Conservation (phyloP, 495 filamentous ascomycete genomes). For the Echria macrotheca region DNA sequence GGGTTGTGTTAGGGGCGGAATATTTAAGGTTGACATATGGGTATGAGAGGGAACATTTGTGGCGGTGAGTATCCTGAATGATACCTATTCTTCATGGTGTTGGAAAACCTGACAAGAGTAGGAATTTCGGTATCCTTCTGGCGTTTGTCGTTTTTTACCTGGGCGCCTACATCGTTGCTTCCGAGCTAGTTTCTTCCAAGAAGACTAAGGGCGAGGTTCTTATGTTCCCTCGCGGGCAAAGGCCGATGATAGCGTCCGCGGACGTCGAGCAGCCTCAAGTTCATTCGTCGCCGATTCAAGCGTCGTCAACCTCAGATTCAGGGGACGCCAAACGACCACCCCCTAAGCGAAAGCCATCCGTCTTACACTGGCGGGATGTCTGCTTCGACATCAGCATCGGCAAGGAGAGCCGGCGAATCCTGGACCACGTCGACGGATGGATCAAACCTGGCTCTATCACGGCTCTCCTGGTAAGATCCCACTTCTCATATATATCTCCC, state of each 20-base stretch:
- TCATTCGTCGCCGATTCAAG: neutral
- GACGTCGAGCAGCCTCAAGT: constrained; percentile 22
- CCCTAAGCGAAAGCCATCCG: constrained; percentile 5
- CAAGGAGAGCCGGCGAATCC: constrained; percentile 50
- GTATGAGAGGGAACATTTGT: constrained; percentile 7
- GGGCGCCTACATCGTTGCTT: constrained; percentile 55
- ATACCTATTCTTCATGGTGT: neutral
- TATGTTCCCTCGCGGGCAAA: constrained; percentile 69
- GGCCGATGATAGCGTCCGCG: constrained; percentile 32
- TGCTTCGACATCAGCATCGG: constrained; percentile 74
- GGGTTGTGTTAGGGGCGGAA: constrained; percentile 5
- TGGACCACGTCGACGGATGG: constrained; percentile 70
- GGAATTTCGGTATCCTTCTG: constrained; percentile 66
- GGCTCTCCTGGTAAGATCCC: constrained; percentile 62
- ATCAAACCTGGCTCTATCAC: constrained; percentile 73
- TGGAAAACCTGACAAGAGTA: too few species aligned
- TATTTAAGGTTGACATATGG: constrained; percentile 5
- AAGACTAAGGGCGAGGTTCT: constrained; percentile 77
- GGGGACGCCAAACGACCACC: neutral
- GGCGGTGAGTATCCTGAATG: constrained; percentile 4
- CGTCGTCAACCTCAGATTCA: too few species aligned
- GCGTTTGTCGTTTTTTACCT: constrained; percentile 62
- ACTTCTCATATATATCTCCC: too few species aligned
- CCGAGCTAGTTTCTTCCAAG: constrained; percentile 65
- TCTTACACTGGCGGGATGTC: constrained; percentile 67